Conservation (phyloP, 331 rosid species). For the Quercus tomentella region DNA sequence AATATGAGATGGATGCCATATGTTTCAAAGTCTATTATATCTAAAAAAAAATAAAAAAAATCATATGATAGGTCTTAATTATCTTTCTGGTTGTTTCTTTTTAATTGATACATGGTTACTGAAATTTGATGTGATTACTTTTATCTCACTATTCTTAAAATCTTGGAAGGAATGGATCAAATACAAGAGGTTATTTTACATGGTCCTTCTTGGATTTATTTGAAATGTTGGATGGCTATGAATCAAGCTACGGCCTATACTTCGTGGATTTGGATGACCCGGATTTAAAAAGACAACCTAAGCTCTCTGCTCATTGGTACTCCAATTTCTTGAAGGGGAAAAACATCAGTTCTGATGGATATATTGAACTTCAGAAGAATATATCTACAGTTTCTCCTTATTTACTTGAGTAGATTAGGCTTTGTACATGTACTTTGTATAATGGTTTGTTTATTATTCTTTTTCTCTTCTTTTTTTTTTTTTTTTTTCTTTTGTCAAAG, state of each 20-base stretch:
- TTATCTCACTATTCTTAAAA: not conserved
- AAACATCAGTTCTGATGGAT: not conserved
- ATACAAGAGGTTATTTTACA: slow-evolving; percentile 48
- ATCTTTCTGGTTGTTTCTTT: too few species aligned
- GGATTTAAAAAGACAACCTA: slow-evolving; percentile 45
- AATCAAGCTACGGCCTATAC: slow-evolving; percentile 36
- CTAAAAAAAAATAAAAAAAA: too few species aligned
- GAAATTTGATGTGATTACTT: not conserved
- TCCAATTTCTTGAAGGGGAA: slow-evolving; percentile 35
- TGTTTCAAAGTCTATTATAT: too few species aligned
- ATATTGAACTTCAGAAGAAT: slow-evolving; percentile 11
- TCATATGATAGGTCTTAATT: too few species aligned
- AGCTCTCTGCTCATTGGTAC: slow-evolving; percentile 60
- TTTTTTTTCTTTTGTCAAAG: not conserved
- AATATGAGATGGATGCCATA: too few species aligned
- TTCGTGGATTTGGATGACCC: slow-evolving; percentile 46
- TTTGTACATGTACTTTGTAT: not conserved
- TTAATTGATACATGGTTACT: not conserved
- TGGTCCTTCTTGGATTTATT: slow-evolving; percentile 60
- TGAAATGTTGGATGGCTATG: slow-evolving; percentile 38
- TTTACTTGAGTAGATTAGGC: not conserved
- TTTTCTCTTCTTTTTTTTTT: not conserved
- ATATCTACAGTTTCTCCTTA: not conserved
- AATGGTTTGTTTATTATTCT: not conserved
- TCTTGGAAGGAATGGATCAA: slow-evolving; percentile 46